Conservation (phyloP, 768 basidiomycete genomes). For the Pisolithus orientalis region DNA sequence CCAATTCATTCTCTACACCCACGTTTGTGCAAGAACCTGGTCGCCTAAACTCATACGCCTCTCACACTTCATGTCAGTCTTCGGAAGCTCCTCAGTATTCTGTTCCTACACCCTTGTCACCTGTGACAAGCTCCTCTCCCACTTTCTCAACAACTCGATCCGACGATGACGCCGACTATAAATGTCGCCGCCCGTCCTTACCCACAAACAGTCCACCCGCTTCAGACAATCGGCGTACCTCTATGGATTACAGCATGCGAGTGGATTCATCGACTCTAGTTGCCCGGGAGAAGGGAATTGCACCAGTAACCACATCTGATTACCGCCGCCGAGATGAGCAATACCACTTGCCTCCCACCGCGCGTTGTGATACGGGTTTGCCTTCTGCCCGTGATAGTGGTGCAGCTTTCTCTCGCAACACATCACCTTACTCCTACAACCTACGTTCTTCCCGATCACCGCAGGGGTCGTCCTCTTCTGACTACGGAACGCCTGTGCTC, state of each 20-base stretch:
- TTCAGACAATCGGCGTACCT: slow-evolving; percentile 4
- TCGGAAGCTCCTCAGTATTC: slow-evolving; percentile 24
- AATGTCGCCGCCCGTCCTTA: slow-evolving; percentile 28
- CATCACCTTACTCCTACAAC: slow-evolving; percentile 11
- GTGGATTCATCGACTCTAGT: not conserved
- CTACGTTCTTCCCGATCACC: slow-evolving; percentile 14
- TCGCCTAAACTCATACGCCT: slow-evolving; percentile 15
- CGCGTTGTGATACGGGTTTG: not conserved
- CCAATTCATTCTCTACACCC: slow-evolving; percentile 18
- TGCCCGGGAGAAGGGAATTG: slow-evolving; percentile 4
- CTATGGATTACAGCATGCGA: slow-evolving; percentile 5
- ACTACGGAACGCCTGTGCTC: slow-evolving; percentile 13
- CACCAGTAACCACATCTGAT: slow-evolving; percentile 7
- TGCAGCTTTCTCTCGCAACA: slow-evolving; percentile 8
- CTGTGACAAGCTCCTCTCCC: slow-evolving; percentile 14
- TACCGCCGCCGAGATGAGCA: slow-evolving; percentile 7
- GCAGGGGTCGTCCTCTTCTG: slow-evolving; percentile 7
- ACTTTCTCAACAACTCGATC: slow-evolving; percentile 24
- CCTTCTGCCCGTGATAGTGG: slow-evolving; percentile 9
- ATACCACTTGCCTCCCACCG: not conserved
- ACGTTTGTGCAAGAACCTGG: slow-evolving; percentile 20
- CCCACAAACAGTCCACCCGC: slow-evolving; percentile 10
- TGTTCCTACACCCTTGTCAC: slow-evolving; percentile 19
- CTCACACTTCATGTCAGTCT: slow-evolving; percentile 14
- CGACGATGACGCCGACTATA: slow-evolving; percentile 21